Percentiles rank a stretch among this genome's conserved stretches.
phyloP scores from a whole-genome alignment of 2,329 filamentous ascomycete species.

The Emydomyces testavorans region DNA sequence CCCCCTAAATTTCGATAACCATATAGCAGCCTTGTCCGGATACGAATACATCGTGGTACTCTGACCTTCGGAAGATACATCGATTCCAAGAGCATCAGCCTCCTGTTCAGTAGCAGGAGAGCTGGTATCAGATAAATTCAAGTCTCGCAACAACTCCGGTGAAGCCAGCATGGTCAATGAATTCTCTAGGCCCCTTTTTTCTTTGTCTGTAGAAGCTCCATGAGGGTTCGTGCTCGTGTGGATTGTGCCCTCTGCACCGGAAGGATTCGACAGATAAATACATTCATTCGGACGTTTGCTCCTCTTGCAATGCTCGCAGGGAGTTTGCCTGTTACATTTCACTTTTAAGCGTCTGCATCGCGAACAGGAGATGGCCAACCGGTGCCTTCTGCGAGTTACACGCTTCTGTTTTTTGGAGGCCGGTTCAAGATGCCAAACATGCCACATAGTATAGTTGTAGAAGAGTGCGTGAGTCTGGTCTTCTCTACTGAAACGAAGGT shows the following conservation, averaged over 20 bases:
- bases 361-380: constrained; percentile 10
- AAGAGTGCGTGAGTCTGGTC: neutral
- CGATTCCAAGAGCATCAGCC: neutral
- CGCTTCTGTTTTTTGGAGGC: constrained; percentile 8
- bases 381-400: constrained; percentile 9
- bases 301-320: constrained; percentile 11
- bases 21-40: constrained; percentile 7
- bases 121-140: neutral
- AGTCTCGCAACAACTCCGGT: neutral
- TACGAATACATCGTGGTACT: constrained; percentile 3
- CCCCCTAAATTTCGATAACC: constrained; percentile 12
- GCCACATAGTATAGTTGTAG: constrained; percentile 6
- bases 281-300: constrained; percentile 11
- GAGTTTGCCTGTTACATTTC: constrained; percentile 11
- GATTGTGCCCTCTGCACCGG: neutral
- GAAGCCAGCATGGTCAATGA: neutral
- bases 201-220: neutral
- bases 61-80: neutral
- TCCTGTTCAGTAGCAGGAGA: neutral
- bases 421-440: constrained; percentile 10
- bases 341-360: constrained; percentile 15
- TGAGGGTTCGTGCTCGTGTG: neutral
- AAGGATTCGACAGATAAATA: constrained; percentile 4
- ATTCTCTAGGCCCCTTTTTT: neutral
- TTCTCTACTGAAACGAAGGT: neutral